Base-by-base conservation (phyloP, 2,329 filamentous ascomycete genomes). In the Clarireedia paspali region DNA sequence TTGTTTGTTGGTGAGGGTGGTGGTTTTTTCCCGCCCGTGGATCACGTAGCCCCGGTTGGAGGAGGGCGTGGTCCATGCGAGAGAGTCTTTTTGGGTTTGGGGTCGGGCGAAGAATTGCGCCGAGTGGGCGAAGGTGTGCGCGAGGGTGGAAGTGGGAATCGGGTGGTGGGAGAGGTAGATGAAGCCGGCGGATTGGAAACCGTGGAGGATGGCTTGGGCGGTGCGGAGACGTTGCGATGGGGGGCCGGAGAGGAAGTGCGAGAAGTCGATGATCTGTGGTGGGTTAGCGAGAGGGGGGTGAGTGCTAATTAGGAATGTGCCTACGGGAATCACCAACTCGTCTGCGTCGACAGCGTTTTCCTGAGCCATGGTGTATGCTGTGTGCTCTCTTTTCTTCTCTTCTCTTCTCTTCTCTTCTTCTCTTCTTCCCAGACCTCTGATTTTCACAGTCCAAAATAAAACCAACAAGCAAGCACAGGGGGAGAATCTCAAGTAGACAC, bases 131-230 rank as follows among this genome's bases (percentile, higher is more conserved):
- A 94, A 95, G 58, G 86, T 79, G 56, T 78, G 71, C 57, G 78
- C 70, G 12, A 90, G 73, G 9, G 78, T 77, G 7, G 79, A 73
- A 3, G 79, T 66, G 0, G 83, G 72, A 58, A 96, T 86, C 42
- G 87, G 81, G 62, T 92, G 85, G 70, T 92, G 88, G 64, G 85
- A 85, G 40, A 95, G 81, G 72, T 96, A 96, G 67, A 96, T 81
- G 75, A 96, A 96, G 56, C 91, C 91, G 2, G 91, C 88, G 1
- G 81, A 85, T 65, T 91, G 87, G 74, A 96, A 95, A 44, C 89
- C 91, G 53, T 83, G 68, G 12, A 92, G 83, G 63, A 96, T 84
- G 42, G 86, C 82, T 53, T 82, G 72, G 23, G 90, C 91, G 1
- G 88, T 83, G 45, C 78, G 72, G 50, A 78, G 74, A 63, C 85